Conservation (phyloP, 2,329 filamentous ascomycete genomes). For the Rhynchosporium graminicola region DNA sequence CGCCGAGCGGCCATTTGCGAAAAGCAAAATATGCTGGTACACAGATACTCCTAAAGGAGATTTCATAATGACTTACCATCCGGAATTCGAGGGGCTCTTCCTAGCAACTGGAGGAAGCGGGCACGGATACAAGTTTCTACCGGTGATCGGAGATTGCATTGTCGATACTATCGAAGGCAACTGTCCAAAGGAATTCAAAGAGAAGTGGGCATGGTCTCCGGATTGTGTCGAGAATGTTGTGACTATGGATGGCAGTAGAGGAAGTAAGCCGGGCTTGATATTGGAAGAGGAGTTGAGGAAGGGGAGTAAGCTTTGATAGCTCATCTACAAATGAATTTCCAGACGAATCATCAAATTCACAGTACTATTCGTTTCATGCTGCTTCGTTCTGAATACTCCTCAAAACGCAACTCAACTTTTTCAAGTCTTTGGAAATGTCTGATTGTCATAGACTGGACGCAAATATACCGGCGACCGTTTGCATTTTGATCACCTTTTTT, state of each 20-base stretch:
- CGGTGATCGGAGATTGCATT: slow-evolving; percentile 49
- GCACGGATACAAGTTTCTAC: slow-evolving; percentile 54
- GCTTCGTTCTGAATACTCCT: background rate
- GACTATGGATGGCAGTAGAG: slow-evolving; percentile 39
- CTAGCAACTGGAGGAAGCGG: slow-evolving; percentile 51
- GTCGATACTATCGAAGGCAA: slow-evolving; percentile 44
- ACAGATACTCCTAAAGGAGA: slow-evolving; percentile 65
- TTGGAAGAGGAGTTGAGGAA: slow-evolving; percentile 33
- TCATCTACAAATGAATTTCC: background rate
- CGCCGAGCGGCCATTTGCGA: slow-evolving; percentile 51
- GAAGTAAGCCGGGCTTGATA: slow-evolving; percentile 35
- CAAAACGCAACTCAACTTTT: too few relatives aligned
- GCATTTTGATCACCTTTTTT: background rate
- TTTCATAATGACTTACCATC: slow-evolving; percentile 61
- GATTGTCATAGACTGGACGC: too few relatives aligned
- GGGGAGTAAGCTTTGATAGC: slow-evolving; percentile 23
- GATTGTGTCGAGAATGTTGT: slow-evolving; percentile 35
- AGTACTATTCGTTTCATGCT: background rate
- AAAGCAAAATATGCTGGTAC: slow-evolving; percentile 62
- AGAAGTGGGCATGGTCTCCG: slow-evolving; percentile 56
- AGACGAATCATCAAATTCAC: background rate
- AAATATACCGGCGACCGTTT: background rate
- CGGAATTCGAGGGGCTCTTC: slow-evolving; percentile 48
- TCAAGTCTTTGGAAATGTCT: too few relatives aligned
- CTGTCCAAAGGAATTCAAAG: slow-evolving; percentile 45